Base-by-base conservation (phyloP, 73 alveolate species). In the Stentor coeruleus region DNA sequence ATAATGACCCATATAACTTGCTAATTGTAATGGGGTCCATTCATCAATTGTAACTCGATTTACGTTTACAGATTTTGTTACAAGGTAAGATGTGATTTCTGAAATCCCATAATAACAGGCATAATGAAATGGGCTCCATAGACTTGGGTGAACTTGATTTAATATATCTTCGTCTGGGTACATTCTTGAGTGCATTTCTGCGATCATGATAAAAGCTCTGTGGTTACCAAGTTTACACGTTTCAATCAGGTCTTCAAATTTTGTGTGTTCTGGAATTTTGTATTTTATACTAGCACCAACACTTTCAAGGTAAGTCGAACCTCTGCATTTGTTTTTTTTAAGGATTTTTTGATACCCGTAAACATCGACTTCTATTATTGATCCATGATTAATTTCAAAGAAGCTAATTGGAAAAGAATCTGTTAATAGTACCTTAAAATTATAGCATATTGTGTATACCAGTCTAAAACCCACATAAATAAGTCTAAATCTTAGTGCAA, bases 101-200 rank as follows among this genome's bases (percentile, higher is more conserved):
- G 39, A 31, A 31, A 28, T 20, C n/a, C 79, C 79, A 66, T 66
- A 31, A 66, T 26, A 66, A 20, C 40, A 66, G 1, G 79, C 79
- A 66, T 26, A 66, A 66, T 66, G 79, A 26, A 66, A 20, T 28
- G 66, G 83, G 33, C 59, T 66, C 58, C 83, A 75, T 36, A 37
- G 74, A 39, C 66, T 14, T 26, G 79, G 79, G n/a, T 66, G 79
- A 20, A 26, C 39, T 66, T 66, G 36, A 31, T 66, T 66, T 20
- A 66, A 40, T 15, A 66, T 20, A 66, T 66, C 39, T 66, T 66
- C 79, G 14, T 66, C 79, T 28, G 66, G 66, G 20, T 49, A 11
- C 20, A 11, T 20, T 20, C 6, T 11, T 6, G 66, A 11, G 66
- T 11, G 28, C 66, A 6, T 49, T 49, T 49, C 28, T 49, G 66